These are phyloP conservation scores for Nothopassalora personata DNA, from an alignment of 2,329 filamentous ascomycete species.

Conservation along the genomic window DNA sequence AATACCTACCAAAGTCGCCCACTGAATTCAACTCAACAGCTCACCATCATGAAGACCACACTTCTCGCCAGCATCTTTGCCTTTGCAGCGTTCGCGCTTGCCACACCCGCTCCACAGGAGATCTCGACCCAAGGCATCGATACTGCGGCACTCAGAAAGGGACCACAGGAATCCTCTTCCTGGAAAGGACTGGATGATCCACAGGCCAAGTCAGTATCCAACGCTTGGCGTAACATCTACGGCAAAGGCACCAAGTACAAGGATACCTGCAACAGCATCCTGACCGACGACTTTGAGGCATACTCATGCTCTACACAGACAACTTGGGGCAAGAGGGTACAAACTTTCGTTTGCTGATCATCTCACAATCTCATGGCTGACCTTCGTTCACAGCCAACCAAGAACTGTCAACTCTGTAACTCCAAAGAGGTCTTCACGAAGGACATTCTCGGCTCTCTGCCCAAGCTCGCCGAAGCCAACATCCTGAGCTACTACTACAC, in stretches of 20 bases:
- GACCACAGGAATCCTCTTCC: not conserved
- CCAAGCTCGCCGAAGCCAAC: not conserved
- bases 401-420: not conserved
- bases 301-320: not conserved
- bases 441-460: not conserved
- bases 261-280: not conserved
- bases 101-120: too few relatives aligned
- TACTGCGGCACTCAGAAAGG: too few relatives aligned
- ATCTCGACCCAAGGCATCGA: too few relatives aligned
- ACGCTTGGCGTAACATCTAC: not conserved
- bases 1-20: too few relatives aligned
- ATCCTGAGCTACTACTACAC: not conserved
- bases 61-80: not conserved
- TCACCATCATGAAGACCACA: not conserved
- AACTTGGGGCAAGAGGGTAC: not conserved
- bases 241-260: not conserved
- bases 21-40: too few relatives aligned
- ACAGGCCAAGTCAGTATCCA: not conserved
- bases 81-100: not conserved
- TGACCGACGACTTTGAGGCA: not conserved
- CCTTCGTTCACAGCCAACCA: not conserved
- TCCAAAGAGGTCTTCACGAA: not conserved
- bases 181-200: not conserved
- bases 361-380: not conserved
- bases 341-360: not conserved